Evolutionary conservation across 495 filamentous ascomycete species (phyloP), one percentile per base, ranked within the genome.

Genomic region (Cairneyella variabilis): DNA sequence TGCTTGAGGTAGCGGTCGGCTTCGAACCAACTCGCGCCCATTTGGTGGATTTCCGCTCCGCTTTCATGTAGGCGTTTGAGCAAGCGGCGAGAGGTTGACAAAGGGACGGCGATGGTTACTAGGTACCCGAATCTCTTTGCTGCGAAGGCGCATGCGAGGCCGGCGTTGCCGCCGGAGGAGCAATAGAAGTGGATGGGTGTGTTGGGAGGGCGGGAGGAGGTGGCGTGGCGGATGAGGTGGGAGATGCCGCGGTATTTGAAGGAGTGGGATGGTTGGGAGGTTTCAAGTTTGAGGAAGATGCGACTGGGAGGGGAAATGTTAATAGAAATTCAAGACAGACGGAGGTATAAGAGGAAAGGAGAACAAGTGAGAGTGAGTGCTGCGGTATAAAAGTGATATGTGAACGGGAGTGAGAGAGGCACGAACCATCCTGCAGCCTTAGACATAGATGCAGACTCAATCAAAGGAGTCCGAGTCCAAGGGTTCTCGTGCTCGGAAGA

Each of bases 201-300:
- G 2, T 16, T 11, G 37, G 48, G 17, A 20, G 37, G 11, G 11
- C 17, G 10, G 10, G 37, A 9, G 37, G 8, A 9, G 54, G 83
- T 73, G 54, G 78, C 69, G n/a, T 71, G 74, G 42, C 84, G 78
- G 70, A 91, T 85, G 63, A 91, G 80, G 68, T 88, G 80, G 58
- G 90, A 91, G 56, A 96, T 83, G 20, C 88, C 91, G 64, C 89
- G 84, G 27, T 89, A 95, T 70, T 97, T 97, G 83, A 97, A 97
- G 9, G 90, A 93, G 39, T 90, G 90, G 4, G 88, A 86, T 2
- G 91, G 92, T 60, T 97, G 92, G 61, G 90, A 80, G 69, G 90
- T 90, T 54, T 97, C 92, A 48, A 96, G 82, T 67, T 97, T 97
- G 62, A 97, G 83, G 70, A 85, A 91, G 70, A 97, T 81, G 54